Base-by-base conservation (phyloP, 2,329 filamentous ascomycete species). In the Bertia moriformis region DNA sequence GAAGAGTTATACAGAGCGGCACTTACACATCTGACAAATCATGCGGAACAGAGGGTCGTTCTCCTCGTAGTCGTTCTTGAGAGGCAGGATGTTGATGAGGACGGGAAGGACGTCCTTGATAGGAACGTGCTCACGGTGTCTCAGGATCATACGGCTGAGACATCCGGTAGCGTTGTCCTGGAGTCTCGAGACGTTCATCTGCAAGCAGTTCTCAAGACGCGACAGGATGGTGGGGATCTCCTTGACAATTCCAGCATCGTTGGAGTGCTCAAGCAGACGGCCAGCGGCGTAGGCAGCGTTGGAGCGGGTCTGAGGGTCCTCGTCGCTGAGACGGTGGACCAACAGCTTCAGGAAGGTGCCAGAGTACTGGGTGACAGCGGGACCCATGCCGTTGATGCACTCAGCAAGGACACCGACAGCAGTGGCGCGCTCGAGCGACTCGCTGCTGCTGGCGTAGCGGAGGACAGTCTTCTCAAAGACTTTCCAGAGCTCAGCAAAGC, bases 31-130 rank as follows among this genome's bases (percentile, higher is more conserved):
- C 59, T 83, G 78, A 59, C 84, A 80, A 51, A 98, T 80, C 74
- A 88, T 93, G 57, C 82, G 73, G 63, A 82, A 98, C 43, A 96
- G 78, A 5, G 91, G 87, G 51, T 85, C 84, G 62, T 98, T 96
- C 73, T 96, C 91, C 61, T 95, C 87, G 51, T 75, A 96, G 58
- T 96, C 91, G 55, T 94, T 88, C 59, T 83, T 84, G 45, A 96
- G 69, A 7, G 91, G 91, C 27, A 96, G 72, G 19, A 88, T 71
- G 44, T 73, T 72, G 41, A 93, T 72, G 19, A 96, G 63, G 1
- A 76, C 77, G 18, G 89, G 88, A 1, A 98, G 72, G 15, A 93
- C 84, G 43, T 94, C 78, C 29, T 71, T 63, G 39, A 93, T 71
- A 14, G 89, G 87, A 7, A 93, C 78, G 48, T 73, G 74, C 48